Evolutionary conservation across 1,284 basidiomycete species (phyloP), one percentile per base, ranked within the genome.

Genomic region (Boletus smithii): DNA sequence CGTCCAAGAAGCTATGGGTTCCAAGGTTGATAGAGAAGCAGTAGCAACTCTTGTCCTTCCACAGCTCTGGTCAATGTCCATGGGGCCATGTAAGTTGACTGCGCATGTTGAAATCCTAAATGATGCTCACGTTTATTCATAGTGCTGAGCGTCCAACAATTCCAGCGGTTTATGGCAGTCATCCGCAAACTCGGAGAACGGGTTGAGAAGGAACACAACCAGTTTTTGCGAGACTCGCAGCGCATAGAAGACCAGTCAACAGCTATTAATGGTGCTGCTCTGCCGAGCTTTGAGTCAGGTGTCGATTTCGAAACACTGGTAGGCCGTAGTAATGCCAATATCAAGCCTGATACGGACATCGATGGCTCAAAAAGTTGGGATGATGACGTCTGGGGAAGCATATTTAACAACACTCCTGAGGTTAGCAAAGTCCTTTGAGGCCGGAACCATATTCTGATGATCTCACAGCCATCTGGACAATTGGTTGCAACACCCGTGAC

Each of bases 1-100:
- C 8, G 94, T 99, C 0, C 94, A 99, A 69, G 95, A 97, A 68
- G 91, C 90, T 4, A 97, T 98, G 92, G 91, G 94, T 2, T 79
- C 83, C 57, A 99, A 98, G 66, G 88, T 98, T 4, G 94, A 97
- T 57, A 79, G 93, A 37, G 94, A 97, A 69, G 91, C 94, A 4
- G 88, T 97, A 14, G 95, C 95, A 0, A 95, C 90, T 0, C 76
- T 95, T 29, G 91, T 97, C 13, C 74, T 98, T 14, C 94, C 94
- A 11, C 95, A 97, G 58, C 72, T 97, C 8, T 97, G 94, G 94
- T 76, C 85, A 1, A 95, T 97, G 92, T 93, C 89, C 2, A 95
- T 97, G 71, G 94, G 93, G n/a, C 94, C 94, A 44, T 65, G 90
- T 91, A 63, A 61, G 88, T 75, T 17, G 26, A 11, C 33, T n/a